A percentile compares a stretch with the other conserved stretches of the same genome.
These are phyloP conservation scores for Cladosporium sp. DNA, from an alignment of 2,329 filamentous ascomycete species.

Conservation along the genomic window DNA sequence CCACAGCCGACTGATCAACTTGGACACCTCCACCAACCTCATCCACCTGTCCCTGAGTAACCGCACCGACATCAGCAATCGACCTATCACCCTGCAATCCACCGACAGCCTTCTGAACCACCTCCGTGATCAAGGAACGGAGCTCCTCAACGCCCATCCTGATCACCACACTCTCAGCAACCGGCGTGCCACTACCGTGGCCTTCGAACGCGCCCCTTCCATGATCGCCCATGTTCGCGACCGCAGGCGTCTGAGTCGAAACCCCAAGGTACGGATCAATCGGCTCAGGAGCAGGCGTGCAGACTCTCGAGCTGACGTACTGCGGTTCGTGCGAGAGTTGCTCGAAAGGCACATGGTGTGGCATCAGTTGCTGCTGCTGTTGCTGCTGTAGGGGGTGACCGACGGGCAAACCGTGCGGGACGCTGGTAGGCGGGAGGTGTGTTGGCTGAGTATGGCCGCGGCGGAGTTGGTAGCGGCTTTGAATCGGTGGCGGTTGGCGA, in stretches of 20 bases:
- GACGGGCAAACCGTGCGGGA: constrained; percentile 17
- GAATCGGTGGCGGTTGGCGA: neutral
- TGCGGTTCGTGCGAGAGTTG: constrained; percentile 18
- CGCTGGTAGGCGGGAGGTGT: constrained; percentile 23
- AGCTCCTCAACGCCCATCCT: constrained; percentile 16
- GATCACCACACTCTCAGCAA: neutral
- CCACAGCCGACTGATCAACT: neutral
- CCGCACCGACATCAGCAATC: neutral
- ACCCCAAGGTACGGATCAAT: constrained; percentile 9
- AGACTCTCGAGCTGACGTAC: constrained; percentile 24
- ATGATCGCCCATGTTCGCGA: neutral
- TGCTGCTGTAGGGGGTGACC: constrained; percentile 19
- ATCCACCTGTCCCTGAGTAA: neutral
- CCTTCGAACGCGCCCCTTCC: neutral
- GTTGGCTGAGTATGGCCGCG: constrained; percentile 22
- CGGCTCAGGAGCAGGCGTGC: constrained; percentile 25
- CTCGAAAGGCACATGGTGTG: neutral
- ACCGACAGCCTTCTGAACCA: constrained; percentile 2
- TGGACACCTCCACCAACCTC: neutral
- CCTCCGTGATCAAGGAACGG: constrained; percentile 5
- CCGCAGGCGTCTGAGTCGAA: neutral
- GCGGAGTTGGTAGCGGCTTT: constrained; percentile 16
- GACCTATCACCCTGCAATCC: neutral
- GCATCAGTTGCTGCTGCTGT: constrained; percentile 6
- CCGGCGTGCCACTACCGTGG: neutral